These are phyloP conservation scores for Carex arenaria DNA, from an alignment of 202 grass and related monocot species.

Conservation along the genomic window DNA sequence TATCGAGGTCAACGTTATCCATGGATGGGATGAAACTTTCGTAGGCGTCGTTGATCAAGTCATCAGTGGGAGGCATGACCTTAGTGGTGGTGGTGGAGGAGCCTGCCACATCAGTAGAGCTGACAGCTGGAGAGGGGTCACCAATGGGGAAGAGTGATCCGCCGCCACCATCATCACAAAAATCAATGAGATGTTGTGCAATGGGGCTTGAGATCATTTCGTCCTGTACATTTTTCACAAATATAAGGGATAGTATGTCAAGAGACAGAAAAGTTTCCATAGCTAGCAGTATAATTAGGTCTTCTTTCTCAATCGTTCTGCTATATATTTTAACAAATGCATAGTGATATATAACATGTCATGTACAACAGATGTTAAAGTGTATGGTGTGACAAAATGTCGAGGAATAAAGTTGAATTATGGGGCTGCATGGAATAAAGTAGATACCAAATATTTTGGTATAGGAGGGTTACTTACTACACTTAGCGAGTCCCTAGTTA, in stretches of 20 bases:
- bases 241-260: slow-evolving; percentile 1
- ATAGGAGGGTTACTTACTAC: slow-evolving; percentile 12
- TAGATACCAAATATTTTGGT: slow-evolving; percentile 10
- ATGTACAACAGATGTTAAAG: not conserved
- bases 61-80: slow-evolving; percentile 25
- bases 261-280: slow-evolving; percentile 10
- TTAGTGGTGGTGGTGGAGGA: slow-evolving; percentile 40
- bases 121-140: slow-evolving; percentile 24
- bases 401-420: slow-evolving; percentile 24
- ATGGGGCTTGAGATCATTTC: slow-evolving; percentile 71
- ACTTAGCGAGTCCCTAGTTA: not conserved
- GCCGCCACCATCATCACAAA: slow-evolving; percentile 54
- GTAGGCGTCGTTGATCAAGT: slow-evolving; percentile 26
- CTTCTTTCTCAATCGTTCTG: not conserved
- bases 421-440: slow-evolving; percentile 26
- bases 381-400: slow-evolving; percentile 19
- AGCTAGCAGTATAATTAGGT: not conserved
- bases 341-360: not conserved
- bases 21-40: slow-evolving; percentile 48
- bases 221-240: slow-evolving; percentile 51
- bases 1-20: slow-evolving; percentile 36
- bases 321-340: not conserved
- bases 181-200: slow-evolving; percentile 69
- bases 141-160: slow-evolving; percentile 48
- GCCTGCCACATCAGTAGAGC: slow-evolving; percentile 43